These are phyloP conservation scores for Pneumocystis oryctolagi DNA, from an alignment of 1,139 yeast genomes.

Conservation along the genomic window DNA sequence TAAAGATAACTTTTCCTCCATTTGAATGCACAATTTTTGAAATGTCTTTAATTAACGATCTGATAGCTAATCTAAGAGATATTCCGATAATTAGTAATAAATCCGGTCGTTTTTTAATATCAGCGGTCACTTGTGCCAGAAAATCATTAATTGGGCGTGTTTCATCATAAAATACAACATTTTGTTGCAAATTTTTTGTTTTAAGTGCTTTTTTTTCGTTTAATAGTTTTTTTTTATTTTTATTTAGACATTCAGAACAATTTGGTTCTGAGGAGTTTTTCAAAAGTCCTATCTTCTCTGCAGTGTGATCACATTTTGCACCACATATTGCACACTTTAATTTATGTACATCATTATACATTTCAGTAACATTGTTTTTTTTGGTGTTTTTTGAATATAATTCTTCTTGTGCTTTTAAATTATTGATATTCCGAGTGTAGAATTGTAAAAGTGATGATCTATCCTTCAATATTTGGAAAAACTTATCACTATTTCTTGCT, in stretches of 20 bases:
- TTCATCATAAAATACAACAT: slow-evolving; percentile 64
- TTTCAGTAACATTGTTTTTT: slow-evolving; percentile 13
- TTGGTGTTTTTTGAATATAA: background rate
- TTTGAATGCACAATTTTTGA: slow-evolving; percentile 43
- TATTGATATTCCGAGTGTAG: slow-evolving; percentile 65
- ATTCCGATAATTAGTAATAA: slow-evolving; percentile 60
- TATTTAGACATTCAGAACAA: slow-evolving; percentile 41
- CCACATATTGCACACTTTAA: slow-evolving; percentile 62
- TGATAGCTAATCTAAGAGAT: slow-evolving; percentile 59
- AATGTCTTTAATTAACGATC: slow-evolving; percentile 43
- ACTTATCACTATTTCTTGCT: slow-evolving; percentile 73
- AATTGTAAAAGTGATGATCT: slow-evolving; percentile 62
- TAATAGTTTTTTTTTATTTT: slow-evolving; percentile 30
- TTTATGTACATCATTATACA: slow-evolving; percentile 75
- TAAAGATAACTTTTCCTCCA: slow-evolving; percentile 46
- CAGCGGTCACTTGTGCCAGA: slow-evolving; percentile 47
- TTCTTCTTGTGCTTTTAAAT: slow-evolving; percentile 39
- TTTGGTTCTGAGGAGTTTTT: slow-evolving; percentile 44
- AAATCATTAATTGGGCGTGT: slow-evolving; percentile 60
- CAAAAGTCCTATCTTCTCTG: slow-evolving; percentile 27
- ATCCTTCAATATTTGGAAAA: slow-evolving; percentile 50
- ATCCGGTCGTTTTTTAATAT: slow-evolving; percentile 41
- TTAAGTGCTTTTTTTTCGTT: slow-evolving; percentile 48
- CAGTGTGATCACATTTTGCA: slow-evolving; percentile 45
- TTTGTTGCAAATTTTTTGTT: slow-evolving; percentile 56